phyloP scores from a whole-genome alignment of 2,329 filamentous ascomycete genomes.

The Fusarium humuli region DNA sequence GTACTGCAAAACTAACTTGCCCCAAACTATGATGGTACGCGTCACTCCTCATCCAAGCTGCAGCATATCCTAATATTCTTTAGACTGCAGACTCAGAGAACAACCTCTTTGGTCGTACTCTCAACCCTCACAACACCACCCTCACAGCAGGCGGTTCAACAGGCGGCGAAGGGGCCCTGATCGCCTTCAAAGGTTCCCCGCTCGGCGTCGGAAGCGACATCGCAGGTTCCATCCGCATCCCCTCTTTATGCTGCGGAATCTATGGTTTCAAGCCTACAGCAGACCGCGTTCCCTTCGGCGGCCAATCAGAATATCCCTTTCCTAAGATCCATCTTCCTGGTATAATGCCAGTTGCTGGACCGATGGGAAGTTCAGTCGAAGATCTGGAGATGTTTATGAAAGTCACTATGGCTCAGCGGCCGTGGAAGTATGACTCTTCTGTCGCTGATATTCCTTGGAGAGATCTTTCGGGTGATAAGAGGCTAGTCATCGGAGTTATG shows the following conservation, averaged over 20 bases:
- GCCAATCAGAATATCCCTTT: constrained; percentile 38
- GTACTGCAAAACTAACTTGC: constrained; percentile 61
- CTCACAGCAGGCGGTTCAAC: constrained; percentile 46
- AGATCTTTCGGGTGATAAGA: constrained; percentile 35
- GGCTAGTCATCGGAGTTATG: constrained; percentile 59
- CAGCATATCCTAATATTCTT: neutral
- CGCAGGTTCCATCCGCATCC: constrained; percentile 62
- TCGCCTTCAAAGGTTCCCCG: constrained; percentile 41
- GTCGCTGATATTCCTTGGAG: constrained; percentile 61
- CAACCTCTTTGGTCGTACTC: constrained; percentile 45
- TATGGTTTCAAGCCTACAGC: constrained; percentile 67
- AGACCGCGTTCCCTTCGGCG: constrained; percentile 63
- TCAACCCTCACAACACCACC: constrained; percentile 51
- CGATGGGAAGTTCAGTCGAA: constrained; percentile 55
- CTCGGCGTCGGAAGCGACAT: constrained; percentile 46
- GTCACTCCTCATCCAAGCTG: fast-evolving
- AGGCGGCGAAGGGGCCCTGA: constrained; percentile 41
- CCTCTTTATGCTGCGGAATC: constrained; percentile 66
- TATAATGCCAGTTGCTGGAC: constrained; percentile 56
- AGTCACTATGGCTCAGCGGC: constrained; percentile 52
- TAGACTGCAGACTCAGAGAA: constrained; percentile 55
- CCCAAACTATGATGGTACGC: constrained; percentile 71
- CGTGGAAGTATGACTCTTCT: constrained; percentile 59
- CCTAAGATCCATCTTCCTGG: constrained; percentile 31
- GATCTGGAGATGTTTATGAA: constrained; percentile 50